Evolutionary conservation across 116 monocot species (phyloP).

Genomic region (Zostera marina): DNA sequence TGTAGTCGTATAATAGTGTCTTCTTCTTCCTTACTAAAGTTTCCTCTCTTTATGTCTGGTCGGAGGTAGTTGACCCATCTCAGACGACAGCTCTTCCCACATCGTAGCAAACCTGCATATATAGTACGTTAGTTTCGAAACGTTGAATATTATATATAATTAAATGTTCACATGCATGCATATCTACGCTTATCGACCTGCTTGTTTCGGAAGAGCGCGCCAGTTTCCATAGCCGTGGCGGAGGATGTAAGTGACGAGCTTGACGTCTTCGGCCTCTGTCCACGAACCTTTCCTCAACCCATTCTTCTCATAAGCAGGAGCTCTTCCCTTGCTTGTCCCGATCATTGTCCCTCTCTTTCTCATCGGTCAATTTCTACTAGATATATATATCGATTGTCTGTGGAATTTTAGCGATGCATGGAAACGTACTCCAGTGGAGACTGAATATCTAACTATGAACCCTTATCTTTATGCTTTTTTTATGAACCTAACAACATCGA

Average conservation of each 20-base stretch:
- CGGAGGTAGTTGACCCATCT: constrained; percentile 20
- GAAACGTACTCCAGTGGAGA: no score
- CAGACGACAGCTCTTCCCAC: constrained; percentile 19
- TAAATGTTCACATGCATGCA: no score
- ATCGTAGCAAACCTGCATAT: constrained; percentile 9
- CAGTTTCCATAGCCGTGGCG: constrained; percentile 77
- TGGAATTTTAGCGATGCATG: no score
- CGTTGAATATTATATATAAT: not conserved
- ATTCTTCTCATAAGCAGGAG: constrained; percentile 79
- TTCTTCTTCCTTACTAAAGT: constrained; percentile 15
- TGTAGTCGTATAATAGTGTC: constrained; percentile 11
- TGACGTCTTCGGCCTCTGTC: constrained; percentile 71
- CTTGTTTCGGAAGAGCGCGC: constrained; percentile 72
- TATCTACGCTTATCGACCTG: constrained; percentile 18
- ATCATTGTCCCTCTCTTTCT: constrained; percentile 2
- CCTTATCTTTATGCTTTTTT: no score
- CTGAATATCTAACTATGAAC: no score
- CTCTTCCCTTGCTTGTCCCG: constrained; percentile 53
- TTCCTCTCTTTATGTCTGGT: constrained; percentile 17
- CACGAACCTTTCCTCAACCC: constrained; percentile 83
- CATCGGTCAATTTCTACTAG: no score
- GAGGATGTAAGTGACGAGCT: constrained; percentile 46
- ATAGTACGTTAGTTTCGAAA: not conserved
- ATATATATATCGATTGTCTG: no score
- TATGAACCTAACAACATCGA: no score